Evolutionary conservation across 108 stramenopile genomes (phyloP).

Genomic region (Discostella pseudostelligera): DNA sequence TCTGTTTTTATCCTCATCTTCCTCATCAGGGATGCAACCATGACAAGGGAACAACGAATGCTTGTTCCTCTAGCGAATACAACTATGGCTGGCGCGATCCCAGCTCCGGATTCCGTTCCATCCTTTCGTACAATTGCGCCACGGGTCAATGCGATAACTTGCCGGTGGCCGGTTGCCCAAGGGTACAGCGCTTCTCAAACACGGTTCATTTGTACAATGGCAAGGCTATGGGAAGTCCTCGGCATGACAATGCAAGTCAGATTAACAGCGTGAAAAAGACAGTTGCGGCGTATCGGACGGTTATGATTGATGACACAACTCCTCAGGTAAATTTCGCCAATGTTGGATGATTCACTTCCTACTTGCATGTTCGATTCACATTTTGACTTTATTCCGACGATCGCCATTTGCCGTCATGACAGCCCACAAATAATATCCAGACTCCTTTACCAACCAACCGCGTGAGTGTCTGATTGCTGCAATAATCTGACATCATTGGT

Average conservation of each 20-base stretch:
- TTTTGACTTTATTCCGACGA: too few relatives aligned
- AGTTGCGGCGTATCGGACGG: not conserved
- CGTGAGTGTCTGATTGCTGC: too few relatives aligned
- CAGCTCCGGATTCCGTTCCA: constrained; percentile 6
- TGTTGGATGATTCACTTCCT: too few relatives aligned
- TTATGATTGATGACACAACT: not conserved
- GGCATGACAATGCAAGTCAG: constrained; percentile 1
- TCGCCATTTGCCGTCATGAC: too few relatives aligned
- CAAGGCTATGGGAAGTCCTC: constrained; percentile 2
- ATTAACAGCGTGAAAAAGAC: not conserved
- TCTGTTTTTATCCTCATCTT: not conserved
- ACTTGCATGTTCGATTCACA: too few relatives aligned
- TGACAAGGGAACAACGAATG: constrained; percentile 17
- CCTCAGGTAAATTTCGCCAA: too few relatives aligned
- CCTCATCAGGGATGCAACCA: constrained; percentile 18
- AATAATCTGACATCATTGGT: too few relatives aligned
- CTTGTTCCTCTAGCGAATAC: not conserved
- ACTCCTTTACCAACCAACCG: too few relatives aligned
- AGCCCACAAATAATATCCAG: too few relatives aligned
- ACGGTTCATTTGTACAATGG: not conserved
- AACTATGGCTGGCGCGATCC: constrained; percentile 28
- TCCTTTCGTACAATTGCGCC: constrained; percentile 13
- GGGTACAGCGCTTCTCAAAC: constrained; percentile 24
- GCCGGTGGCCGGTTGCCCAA: not conserved
- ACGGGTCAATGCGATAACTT: constrained; percentile 1